These are phyloP conservation scores for Daldinia vernicosa DNA, from an alignment of 495 filamentous ascomycete genomes.

Conservation along the genomic window DNA sequence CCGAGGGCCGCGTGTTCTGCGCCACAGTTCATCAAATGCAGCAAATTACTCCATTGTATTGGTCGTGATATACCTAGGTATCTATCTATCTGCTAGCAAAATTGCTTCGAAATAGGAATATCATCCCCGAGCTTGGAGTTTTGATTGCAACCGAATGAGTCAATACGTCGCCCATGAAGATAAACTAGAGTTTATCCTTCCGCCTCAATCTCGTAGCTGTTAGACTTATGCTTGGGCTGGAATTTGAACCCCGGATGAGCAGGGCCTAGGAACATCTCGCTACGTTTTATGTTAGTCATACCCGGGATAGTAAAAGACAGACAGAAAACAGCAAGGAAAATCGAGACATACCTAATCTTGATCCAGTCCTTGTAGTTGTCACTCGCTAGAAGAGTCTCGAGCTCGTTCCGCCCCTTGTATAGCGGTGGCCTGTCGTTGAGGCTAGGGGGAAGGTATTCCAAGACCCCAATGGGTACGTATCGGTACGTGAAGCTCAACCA, in stretches of 20 bases:
- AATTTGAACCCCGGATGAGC: slow-evolving; percentile 91
- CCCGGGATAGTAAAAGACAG: not conserved
- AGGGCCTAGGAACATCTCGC: slow-evolving; percentile 97
- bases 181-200: slow-evolving; percentile 54
- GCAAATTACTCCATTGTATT: slow-evolving; percentile 3
- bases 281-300: slow-evolving; percentile 48
- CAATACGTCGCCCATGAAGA: not conserved
- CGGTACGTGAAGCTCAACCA: slow-evolving; percentile 92
- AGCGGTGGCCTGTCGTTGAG: slow-evolving; percentile 88
- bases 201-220: slow-evolving; percentile 73
- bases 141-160: not conserved
- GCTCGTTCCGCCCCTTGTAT: slow-evolving; percentile 82
- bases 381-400: slow-evolving; percentile 91
- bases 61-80: not conserved
- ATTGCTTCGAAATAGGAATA: not conserved
- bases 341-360: slow-evolving; percentile 83
- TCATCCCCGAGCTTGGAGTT: not conserved
- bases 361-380: slow-evolving; percentile 96
- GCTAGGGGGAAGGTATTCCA: slow-evolving; percentile 85
- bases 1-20: slow-evolving; percentile 22
- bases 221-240: slow-evolving; percentile 98
- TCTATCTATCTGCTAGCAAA: not conserved
- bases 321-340: slow-evolving; percentile 13
- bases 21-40: slow-evolving; percentile 11
- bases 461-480: slow-evolving; percentile 87